Evolutionary conservation across 1,139 yeast genomes (phyloP), one percentile per base, ranked within the genome.

Genomic region (Geotrichum citri-aurantii): DNA sequence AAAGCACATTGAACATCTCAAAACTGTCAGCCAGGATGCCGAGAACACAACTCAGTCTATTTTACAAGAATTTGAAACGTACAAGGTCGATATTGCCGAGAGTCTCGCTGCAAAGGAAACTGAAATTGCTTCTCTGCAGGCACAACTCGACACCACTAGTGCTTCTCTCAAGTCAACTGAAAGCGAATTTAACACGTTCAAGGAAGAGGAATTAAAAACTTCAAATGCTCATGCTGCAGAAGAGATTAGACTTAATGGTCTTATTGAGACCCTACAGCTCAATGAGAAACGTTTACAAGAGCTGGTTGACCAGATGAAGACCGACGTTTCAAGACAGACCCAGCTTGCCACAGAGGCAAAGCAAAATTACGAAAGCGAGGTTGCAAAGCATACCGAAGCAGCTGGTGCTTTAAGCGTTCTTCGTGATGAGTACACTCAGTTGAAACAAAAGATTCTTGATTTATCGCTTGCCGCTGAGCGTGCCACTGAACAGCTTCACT

Each of bases 331-430:
- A 40, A 73, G 76, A 40, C 89, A 85, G 65, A 76, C 77, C 1
- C 73, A 78, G 33, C 68, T 80, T 56, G 81, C 84, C 1, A 70
- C 75, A 52, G 81, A 81, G 50, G 79, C 82, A 40, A 87, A 83
- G 66, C 70, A 71, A 56, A 84, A 81, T 64, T 84, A 84, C 64
- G 85, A 84, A 59, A 73, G 74, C 52, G 91, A 85, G 65, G 74
- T 82, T 42, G 76, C 76, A 53, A 82, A 83, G 65, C 83, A 82
- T 63, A 83, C 84, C 12, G 78, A 79, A n/a, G 78, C 84, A 10
- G 74, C 83, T 1, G 74, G 74, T 55, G 75, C 78, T 8, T 71
- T 82, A 17, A 73, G 78, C 23, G 61, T 69, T 2, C 69, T 83
- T 59, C 80, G 83, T 60, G 77, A 78, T 21, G 78, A 79, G 52